phyloP scores from a whole-genome alignment of 2,329 filamentous ascomycete genomes.

The Aspergillus fijiensis region DNA sequence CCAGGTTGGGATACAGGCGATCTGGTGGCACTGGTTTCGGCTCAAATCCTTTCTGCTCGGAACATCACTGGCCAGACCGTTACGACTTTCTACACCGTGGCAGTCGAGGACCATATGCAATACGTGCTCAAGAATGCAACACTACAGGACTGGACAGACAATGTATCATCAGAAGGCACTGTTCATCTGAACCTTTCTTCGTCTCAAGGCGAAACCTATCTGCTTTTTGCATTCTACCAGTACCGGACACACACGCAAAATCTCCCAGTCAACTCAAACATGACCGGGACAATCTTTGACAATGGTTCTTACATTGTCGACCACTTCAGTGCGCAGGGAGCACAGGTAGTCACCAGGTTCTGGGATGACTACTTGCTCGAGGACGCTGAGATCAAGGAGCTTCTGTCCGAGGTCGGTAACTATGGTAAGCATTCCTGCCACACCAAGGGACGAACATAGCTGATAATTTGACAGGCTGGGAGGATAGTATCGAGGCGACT shows the following conservation, averaged over 20 bases:
- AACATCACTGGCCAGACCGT: constrained; percentile 14
- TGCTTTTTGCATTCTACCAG: constrained; percentile 10
- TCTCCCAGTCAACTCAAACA: neutral
- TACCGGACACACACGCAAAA: neutral
- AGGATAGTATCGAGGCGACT: constrained; percentile 28
- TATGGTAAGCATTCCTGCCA: constrained; percentile 19
- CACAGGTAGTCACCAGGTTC: constrained; percentile 37
- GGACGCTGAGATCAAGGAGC: constrained; percentile 27
- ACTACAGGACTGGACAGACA: constrained; percentile 8
- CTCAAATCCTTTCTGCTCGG: constrained; percentile 17
- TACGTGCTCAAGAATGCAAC: constrained; percentile 15
- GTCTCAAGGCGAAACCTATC: constrained; percentile 3
- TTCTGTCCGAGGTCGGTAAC: constrained; percentile 36
- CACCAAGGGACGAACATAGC: no score
- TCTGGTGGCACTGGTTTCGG: constrained; percentile 28
- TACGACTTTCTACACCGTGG: neutral
- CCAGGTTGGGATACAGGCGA: constrained; percentile 22
- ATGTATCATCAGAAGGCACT: constrained; percentile 12
- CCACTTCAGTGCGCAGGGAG: constrained; percentile 42
- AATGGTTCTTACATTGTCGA: constrained; percentile 43
- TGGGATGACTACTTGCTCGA: constrained; percentile 41
- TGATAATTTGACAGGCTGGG: constrained; percentile 8
- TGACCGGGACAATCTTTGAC: constrained; percentile 15
- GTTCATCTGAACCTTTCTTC: constrained; percentile 9
- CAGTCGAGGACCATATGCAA: constrained; percentile 9